Base-by-base conservation (phyloP, 768 basidiomycete genomes). In the Hericium alpestre region DNA sequence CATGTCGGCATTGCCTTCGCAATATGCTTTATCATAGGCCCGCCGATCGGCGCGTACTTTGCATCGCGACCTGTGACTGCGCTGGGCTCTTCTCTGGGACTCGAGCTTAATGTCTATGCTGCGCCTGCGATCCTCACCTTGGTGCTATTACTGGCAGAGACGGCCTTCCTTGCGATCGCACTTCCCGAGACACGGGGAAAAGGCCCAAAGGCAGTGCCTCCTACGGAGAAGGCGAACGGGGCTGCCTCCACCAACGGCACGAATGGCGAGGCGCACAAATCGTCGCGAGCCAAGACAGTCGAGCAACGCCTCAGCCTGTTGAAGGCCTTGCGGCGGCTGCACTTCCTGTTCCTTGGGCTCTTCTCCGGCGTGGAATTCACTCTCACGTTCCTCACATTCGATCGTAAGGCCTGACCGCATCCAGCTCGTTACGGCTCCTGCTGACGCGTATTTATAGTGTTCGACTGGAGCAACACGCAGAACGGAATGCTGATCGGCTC, bases 281-380 rank as follows among this genome's bases (percentile, higher is more conserved):
- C 54, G 9, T 43, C 56, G 18, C 37, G 53, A 9, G 47, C 40
- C 56, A 52, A 50, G 53, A 63, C 61, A 23, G 66, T 70, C 13
- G 73, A 80, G 62, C 71, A 80, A 55, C 80, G 90, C 38, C 70
- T 91, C 55, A 59, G 66, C 22, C 66, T 77, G 23, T 79, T 97
- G 53, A 76, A 73, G 62, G 67, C 74, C 9, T 74, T 94, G 47
- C 83, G 86, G 40, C 70, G 73, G 47, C 68, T 90, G 15, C 94
- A 98, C 68, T 87, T 93, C 67, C 69, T 84, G 49, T 99, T 97
- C 75, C 73, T 98, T 58, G 80, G 86, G 54, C 68, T 95, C 52
- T 98, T 99, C 71, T 94, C 94, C 1, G 95, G 94, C 12, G 82
- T 96, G 52, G 95, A 99, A 68, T 97, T 97, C 70, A 99, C 95